Evolutionary conservation across 2,329 filamentous ascomycete species (phyloP).

Genomic region (Trichophyton mentagrophytes): DNA sequence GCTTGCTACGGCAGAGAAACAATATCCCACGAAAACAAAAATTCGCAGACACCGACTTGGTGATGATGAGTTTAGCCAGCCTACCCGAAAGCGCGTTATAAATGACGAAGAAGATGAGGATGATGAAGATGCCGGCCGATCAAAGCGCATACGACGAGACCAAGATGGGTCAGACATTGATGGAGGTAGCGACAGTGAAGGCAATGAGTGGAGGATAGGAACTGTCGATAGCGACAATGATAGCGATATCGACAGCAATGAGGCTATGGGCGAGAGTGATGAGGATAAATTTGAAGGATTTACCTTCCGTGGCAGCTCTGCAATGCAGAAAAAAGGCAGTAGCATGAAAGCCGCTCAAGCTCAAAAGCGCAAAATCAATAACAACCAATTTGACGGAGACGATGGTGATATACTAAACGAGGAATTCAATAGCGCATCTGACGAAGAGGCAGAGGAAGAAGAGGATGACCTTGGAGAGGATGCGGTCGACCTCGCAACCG

Average conservation of each 20-base stretch:
- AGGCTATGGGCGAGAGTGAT: conserved; percentile 80
- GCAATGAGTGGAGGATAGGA: conserved; percentile 73
- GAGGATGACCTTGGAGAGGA: conserved; percentile 53
- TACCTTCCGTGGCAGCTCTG: conserved; percentile 50
- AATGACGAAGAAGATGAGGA: conserved; percentile 22
- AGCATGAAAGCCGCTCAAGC: conserved; percentile 19
- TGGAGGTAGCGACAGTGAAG: conserved; percentile 70
- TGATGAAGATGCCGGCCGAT: conserved; percentile 16
- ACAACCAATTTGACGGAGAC: conserved; percentile 16
- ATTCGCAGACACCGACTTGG: conserved; percentile 48
- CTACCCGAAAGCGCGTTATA: conserved; percentile 25
- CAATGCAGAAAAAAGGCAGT: conserved; percentile 19
- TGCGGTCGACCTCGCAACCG: conserved; percentile 49
- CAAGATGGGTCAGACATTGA: conserved; percentile 46
- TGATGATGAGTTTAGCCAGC: conserved; percentile 37
- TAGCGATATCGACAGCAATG: conserved; percentile 58
- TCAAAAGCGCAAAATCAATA: conserved; percentile 15
- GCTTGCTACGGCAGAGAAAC: conserved; percentile 50
- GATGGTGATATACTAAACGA: conserved; percentile 41
- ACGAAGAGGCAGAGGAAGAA: conserved; percentile 35
- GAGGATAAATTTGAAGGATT: conserved; percentile 74
- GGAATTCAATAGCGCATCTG: conserved; percentile 32
- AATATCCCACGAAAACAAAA: conserved; percentile 41
- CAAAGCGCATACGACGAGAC: conserved; percentile 36
- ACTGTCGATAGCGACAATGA: conserved; percentile 54